Conservation (phyloP, 176 grass and related monocot species). For the Alopecurus myosuroides region DNA sequence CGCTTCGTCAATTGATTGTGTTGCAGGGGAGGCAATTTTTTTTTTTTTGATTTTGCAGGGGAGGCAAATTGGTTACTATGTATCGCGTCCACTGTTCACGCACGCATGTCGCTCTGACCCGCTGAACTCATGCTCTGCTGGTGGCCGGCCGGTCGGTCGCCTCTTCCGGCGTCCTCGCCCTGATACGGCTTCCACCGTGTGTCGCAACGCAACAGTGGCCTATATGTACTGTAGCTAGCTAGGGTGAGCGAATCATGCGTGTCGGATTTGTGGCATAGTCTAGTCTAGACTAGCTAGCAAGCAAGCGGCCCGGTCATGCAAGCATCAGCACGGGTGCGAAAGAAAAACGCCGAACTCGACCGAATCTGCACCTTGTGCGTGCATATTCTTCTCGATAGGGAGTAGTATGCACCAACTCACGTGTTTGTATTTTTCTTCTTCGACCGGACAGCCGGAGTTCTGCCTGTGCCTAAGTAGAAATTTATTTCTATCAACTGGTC, state of each 20-base stretch:
- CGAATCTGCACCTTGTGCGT: no score
- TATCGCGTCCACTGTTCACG: background rate
- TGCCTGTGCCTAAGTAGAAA: no score
- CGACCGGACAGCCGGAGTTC: no score
- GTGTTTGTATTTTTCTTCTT: no score
- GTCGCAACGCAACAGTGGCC: background rate
- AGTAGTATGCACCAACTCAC: no score
- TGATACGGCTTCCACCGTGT: background rate
- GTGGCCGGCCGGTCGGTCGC: conserved; percentile 1
- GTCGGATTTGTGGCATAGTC: background rate
- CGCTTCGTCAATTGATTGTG: background rate
- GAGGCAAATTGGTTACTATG: background rate
- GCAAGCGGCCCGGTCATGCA: background rate
- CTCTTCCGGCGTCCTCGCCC: background rate
- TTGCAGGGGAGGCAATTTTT: no score
- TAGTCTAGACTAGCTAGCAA: background rate
- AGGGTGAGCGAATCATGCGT: background rate
- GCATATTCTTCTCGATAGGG: background rate
- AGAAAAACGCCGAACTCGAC: background rate
- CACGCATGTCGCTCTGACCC: background rate
- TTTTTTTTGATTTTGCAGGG: no score
- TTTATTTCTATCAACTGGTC: background rate
- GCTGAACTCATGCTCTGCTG: conserved; percentile 8
- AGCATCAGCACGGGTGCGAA: background rate
- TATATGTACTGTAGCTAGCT: background rate